phyloP scores from a whole-genome alignment of 768 basidiomycete species.

The Pulveroboletus ravenelii region DNA sequence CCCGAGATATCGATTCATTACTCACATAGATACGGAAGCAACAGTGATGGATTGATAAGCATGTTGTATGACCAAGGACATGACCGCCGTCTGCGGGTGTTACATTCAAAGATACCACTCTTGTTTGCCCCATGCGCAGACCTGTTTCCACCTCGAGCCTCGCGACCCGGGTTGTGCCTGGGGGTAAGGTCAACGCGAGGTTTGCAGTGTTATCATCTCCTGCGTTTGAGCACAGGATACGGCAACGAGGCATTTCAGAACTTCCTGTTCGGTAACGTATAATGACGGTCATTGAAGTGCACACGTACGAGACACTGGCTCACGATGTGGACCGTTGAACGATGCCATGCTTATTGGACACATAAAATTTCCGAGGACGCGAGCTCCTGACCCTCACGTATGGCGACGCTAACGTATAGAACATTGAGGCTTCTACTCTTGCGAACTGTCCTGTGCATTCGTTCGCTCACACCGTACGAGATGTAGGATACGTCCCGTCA shows the following conservation, averaged over 20 bases:
- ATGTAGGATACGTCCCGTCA: not conserved
- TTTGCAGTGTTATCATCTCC: not conserved
- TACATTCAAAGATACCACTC: not conserved
- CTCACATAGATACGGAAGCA: not conserved
- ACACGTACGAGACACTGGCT: not conserved
- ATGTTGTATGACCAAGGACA: not conserved
- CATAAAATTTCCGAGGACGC: not conserved
- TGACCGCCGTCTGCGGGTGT: not conserved
- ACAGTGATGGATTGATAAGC: not conserved
- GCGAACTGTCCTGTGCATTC: not conserved
- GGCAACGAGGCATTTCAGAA: not conserved
- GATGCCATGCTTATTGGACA: too few species aligned
- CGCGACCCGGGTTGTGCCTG: not conserved
- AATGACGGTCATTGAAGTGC: not conserved
- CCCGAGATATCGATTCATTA: not conserved
- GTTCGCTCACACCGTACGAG: not conserved
- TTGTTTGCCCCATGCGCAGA: not conserved
- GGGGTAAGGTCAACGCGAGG: not conserved
- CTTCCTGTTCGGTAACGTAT: not conserved
- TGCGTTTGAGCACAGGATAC: not conserved
- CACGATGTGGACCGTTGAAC: not conserved
- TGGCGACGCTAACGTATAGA: not conserved
- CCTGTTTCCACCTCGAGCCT: not conserved
- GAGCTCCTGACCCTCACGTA: not conserved
- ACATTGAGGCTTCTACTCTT: not conserved